Evolutionary conservation across 441 rosid genomes (phyloP).

Genomic region (Geranium incanum): DNA sequence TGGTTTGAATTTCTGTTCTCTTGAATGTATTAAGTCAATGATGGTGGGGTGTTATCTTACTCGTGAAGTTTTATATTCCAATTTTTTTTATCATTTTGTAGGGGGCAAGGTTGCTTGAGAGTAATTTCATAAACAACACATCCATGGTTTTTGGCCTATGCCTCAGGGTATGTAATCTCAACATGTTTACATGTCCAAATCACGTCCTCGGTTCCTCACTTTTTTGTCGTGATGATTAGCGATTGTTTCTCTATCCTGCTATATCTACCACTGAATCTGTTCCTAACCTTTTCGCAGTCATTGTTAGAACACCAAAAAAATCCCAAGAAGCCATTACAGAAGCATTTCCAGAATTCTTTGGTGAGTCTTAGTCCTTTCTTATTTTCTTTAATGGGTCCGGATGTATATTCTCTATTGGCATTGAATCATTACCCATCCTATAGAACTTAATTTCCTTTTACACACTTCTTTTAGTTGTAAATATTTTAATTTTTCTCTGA

Average conservation of each 20-base stretch:
- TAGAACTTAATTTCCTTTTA: not conserved
- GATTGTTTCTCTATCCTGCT: not conserved
- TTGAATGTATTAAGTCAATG: not conserved
- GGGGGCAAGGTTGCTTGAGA: slow-evolving; percentile 87
- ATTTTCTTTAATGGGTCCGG: slow-evolving; percentile 8
- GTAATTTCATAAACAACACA: slow-evolving; percentile 87
- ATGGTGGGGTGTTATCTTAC: not conserved
- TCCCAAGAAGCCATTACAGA: slow-evolving; percentile 71
- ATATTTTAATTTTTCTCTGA: slow-evolving; percentile 21
- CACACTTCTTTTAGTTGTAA: slow-evolving; percentile 4
- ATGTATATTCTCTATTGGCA: not conserved
- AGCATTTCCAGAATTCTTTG: slow-evolving; percentile 82
- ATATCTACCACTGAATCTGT: slow-evolving; percentile 4
- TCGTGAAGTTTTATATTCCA: not conserved
- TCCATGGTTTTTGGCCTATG: slow-evolving; percentile 88
- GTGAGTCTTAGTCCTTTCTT: slow-evolving; percentile 27
- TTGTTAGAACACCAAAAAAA: slow-evolving; percentile 84
- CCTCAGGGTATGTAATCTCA: slow-evolving; percentile 56
- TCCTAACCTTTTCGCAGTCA: slow-evolving; percentile 41
- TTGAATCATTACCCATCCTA: not conserved
- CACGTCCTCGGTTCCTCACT: slow-evolving; percentile 7
- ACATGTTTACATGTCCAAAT: slow-evolving; percentile 16
- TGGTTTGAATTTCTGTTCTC: slow-evolving; percentile 1
- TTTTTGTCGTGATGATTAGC: not conserved
- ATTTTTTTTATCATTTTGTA: slow-evolving; percentile 33